A percentile compares a stretch with the other conserved stretches of the same genome.
Conservation (phyloP, 352 stramenopile species). For the Pythium phragmitis region DNA sequence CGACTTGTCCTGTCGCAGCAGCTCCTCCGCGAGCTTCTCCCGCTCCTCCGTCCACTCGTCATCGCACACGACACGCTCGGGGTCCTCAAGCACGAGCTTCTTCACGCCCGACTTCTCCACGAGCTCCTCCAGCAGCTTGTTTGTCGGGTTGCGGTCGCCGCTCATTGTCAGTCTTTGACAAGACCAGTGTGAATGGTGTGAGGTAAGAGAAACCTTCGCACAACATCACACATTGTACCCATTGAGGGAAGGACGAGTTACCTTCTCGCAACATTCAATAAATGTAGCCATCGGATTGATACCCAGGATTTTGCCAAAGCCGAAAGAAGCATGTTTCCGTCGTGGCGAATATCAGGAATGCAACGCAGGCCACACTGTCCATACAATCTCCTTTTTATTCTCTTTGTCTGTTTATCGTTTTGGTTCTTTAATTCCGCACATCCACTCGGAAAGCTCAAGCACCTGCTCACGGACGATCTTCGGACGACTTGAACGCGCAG, state of each 20-base stretch:
- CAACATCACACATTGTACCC: constrained; percentile 20
- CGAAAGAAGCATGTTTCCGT: too few species aligned
- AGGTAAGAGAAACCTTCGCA: constrained; percentile 28
- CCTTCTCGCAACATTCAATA: too few species aligned
- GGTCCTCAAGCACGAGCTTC: constrained; percentile 67
- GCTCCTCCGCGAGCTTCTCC: constrained; percentile 63
- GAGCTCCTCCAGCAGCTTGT: constrained; percentile 73
- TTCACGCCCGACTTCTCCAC: constrained; percentile 70
- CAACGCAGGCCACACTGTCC: too few species aligned
- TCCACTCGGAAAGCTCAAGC: too few species aligned
- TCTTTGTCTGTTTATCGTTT: too few species aligned
- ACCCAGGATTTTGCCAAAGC: too few species aligned
- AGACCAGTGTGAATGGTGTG: background rate
- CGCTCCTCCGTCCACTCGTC: constrained; percentile 85
- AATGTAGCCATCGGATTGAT: too few species aligned
- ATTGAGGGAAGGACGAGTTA: background rate
- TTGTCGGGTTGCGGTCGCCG: constrained; percentile 48
- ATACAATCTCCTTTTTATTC: too few species aligned
- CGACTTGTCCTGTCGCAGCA: constrained; percentile 73
- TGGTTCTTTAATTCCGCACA: too few species aligned
- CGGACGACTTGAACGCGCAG: too few species aligned
- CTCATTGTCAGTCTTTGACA: constrained; percentile 27
- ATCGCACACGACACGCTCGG: constrained; percentile 64
- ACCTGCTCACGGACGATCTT: too few species aligned
- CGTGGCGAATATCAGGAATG: too few species aligned